Evolutionary conservation across 495 filamentous ascomycete genomes (phyloP).

Genomic region (Penicillium angulare): DNA sequence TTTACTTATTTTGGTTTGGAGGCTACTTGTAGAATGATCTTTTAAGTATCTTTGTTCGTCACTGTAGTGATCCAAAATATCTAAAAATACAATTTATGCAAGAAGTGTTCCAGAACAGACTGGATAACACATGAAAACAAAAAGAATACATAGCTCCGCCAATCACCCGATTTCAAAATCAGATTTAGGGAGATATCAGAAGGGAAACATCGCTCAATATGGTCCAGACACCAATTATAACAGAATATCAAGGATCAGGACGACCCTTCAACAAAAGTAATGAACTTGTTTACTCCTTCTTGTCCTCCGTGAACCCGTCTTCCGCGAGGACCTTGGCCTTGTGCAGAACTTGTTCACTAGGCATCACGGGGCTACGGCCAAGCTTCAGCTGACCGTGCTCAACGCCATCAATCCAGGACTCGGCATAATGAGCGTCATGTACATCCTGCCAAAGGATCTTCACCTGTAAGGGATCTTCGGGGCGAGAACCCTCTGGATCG

Average conservation of each 20-base stretch:
- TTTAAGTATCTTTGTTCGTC: slow-evolving; percentile 7
- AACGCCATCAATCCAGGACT: slow-evolving; percentile 67
- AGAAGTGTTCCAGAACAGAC: slow-evolving; percentile 12
- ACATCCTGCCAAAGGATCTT: slow-evolving; percentile 70
- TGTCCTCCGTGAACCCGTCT: slow-evolving; percentile 44
- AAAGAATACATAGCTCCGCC: slow-evolving; percentile 19
- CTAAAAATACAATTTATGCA: slow-evolving; percentile 59
- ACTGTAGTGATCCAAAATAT: slow-evolving; percentile 34
- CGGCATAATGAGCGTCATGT: slow-evolving; percentile 63
- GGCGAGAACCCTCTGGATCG: slow-evolving; percentile 28
- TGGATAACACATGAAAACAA: slow-evolving; percentile 17
- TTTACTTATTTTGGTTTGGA: no score
- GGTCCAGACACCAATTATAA: slow-evolving; percentile 2
- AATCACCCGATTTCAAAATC: slow-evolving; percentile 13
- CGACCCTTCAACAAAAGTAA: neutral
- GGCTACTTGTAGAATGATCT: no score
- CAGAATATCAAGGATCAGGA: neutral
- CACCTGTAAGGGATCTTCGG: slow-evolving; percentile 34
- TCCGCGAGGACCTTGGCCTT: slow-evolving; percentile 42
- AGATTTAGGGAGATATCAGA: slow-evolving; percentile 18
- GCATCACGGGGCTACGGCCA: slow-evolving; percentile 36
- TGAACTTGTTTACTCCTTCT: slow-evolving; percentile 18
- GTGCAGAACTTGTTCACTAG: slow-evolving; percentile 25
- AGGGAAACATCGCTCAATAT: slow-evolving; percentile 10
- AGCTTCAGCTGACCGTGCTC: slow-evolving; percentile 54